Evolutionary conservation across 2,329 filamentous ascomycete genomes (phyloP).

Genomic region (Grosmannia serpens): DNA sequence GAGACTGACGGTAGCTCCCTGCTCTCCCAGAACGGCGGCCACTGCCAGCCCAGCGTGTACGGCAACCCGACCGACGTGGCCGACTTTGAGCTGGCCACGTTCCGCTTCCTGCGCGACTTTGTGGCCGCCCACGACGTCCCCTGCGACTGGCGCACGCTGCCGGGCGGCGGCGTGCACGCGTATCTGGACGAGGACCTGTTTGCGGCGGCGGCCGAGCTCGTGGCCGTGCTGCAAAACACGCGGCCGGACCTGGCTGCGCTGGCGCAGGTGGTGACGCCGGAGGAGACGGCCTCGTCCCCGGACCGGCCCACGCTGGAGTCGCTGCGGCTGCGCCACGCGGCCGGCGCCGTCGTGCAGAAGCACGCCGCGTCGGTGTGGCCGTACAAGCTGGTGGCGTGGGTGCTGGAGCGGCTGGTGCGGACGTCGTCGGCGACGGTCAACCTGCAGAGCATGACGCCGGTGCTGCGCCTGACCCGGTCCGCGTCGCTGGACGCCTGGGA

Average conservation of each 20-base stretch:
- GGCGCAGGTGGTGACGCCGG: conserved; percentile 26
- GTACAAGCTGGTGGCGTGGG: conserved; percentile 68
- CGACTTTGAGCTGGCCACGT: conserved; percentile 62
- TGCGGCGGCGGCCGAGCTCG: conserved; percentile 34
- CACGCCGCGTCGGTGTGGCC: conserved; percentile 65
- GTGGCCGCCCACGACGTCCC: conserved; percentile 45
- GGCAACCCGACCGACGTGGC: conserved; percentile 46
- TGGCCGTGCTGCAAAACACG: conserved; percentile 34
- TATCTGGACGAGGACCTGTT: conserved; percentile 48
- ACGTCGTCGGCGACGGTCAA: conserved; percentile 41
- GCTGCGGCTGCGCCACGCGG: conserved; percentile 43
- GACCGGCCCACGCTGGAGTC: conserved; percentile 27
- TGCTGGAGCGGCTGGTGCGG: conserved; percentile 48
- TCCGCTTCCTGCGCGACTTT: conserved; percentile 45
- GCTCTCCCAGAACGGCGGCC: conserved; percentile 47
- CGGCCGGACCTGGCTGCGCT: conserved; percentile 46
- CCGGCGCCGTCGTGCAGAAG: conserved; percentile 53
- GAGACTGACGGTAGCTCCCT: background rate
- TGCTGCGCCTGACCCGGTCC: conserved; percentile 33
- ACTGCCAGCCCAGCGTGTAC: conserved; percentile 66
- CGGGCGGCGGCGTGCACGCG: conserved; percentile 45
- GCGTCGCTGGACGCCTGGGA: conserved; percentile 34
- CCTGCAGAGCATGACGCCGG: conserved; percentile 64
- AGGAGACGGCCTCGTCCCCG: background rate
- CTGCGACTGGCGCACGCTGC: conserved; percentile 57